Conservation (phyloP, 2,329 filamentous ascomycete genomes). For the Xylariaceae sp. region DNA sequence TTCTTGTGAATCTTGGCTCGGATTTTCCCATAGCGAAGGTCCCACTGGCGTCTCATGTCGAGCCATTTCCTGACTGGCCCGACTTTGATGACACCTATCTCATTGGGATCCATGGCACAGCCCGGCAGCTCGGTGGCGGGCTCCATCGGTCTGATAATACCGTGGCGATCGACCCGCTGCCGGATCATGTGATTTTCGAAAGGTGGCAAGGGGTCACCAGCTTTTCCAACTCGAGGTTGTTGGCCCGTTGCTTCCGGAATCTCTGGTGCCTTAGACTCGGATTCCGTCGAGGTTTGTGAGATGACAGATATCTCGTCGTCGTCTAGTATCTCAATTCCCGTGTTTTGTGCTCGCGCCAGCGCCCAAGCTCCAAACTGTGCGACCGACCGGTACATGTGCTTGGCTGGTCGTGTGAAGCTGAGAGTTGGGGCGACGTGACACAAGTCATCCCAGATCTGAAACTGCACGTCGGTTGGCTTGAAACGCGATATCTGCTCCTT, state of each 20-base stretch:
- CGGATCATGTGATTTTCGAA: slow-evolving; percentile 90
- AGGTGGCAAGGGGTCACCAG: slow-evolving; percentile 73
- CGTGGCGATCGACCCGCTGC: slow-evolving; percentile 75
- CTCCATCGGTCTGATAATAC: slow-evolving; percentile 63
- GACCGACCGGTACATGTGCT: slow-evolving; percentile 89
- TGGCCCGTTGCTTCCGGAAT: slow-evolving; percentile 1
- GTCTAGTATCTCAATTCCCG: slow-evolving; percentile 72
- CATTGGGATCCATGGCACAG: slow-evolving; percentile 55
- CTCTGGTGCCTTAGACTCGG: slow-evolving; percentile 28
- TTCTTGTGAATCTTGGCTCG: slow-evolving; percentile 69
- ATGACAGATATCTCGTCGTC: slow-evolving; percentile 74
- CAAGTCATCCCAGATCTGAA: slow-evolving; percentile 93
- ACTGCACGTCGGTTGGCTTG: slow-evolving; percentile 80
- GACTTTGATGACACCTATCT: slow-evolving; percentile 75
- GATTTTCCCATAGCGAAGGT: slow-evolving; percentile 62
- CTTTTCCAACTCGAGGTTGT: slow-evolving; percentile 62
- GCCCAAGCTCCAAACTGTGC: slow-evolving; percentile 94
- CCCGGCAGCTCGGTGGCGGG: slow-evolving; percentile 58
- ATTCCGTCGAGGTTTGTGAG: slow-evolving; percentile 54
- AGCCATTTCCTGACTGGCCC: slow-evolving; percentile 82
- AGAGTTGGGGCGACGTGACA: slow-evolving; percentile 89
- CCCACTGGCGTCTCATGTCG: slow-evolving; percentile 64
- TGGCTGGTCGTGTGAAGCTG: slow-evolving; percentile 94
- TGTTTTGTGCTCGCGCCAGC: slow-evolving; percentile 73
- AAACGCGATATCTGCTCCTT: slow-evolving; percentile 58